Conservation (phyloP, 1,284 basidiomycete species). For the Cryptococcus sp. region DNA sequence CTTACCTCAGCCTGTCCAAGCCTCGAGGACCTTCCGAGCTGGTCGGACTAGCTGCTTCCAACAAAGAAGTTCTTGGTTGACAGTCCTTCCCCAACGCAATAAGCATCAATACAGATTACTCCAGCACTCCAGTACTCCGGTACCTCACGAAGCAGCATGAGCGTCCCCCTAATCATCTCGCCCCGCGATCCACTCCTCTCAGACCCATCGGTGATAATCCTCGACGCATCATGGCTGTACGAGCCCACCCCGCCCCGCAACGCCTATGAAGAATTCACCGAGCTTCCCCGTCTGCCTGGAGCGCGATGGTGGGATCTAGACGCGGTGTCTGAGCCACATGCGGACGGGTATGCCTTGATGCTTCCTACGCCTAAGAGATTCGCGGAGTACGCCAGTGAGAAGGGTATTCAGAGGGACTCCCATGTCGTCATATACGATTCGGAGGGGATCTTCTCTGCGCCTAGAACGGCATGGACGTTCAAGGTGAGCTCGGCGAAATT, state of each 20-base stretch:
- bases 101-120: not conserved
- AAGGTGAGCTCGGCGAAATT: too few species aligned
- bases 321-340: constrained; percentile 13
- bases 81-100: too few species aligned
- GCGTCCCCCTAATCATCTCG: constrained; percentile 10
- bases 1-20: too few species aligned
- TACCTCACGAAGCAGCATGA: constrained; percentile 4
- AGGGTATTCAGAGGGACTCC: constrained; percentile 5
- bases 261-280: constrained; percentile 14
- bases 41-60: too few species aligned
- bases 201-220: constrained; percentile 7
- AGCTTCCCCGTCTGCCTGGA: constrained; percentile 9
- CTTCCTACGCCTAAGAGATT: constrained; percentile 15
- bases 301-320: constrained; percentile 17
- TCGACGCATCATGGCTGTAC: constrained; percentile 18
- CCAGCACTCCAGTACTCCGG: too few species aligned
- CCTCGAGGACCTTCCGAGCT: too few species aligned
- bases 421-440: constrained; percentile 16
- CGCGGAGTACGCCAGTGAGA: constrained; percentile 7
- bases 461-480: constrained; percentile 14
- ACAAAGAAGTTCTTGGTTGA: too few species aligned
- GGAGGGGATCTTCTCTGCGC: constrained; percentile 15
- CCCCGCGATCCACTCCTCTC: constrained; percentile 7
- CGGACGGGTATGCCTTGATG: constrained; percentile 8
- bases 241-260: constrained; percentile 13